phyloP scores from a whole-genome alignment of 805 yeast genomes.

The Lipomyces starkeyi region DNA sequence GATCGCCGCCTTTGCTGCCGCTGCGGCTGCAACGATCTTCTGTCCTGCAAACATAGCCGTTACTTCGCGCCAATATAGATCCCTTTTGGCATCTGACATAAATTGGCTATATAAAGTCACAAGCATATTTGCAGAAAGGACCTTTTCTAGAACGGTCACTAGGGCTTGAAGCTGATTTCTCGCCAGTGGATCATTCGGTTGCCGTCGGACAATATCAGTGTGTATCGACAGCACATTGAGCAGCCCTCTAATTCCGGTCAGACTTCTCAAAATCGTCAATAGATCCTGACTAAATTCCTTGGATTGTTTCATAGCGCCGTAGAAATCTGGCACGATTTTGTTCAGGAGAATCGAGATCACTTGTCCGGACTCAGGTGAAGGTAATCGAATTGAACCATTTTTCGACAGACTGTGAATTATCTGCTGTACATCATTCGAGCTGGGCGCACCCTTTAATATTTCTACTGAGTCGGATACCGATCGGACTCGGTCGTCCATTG shows the following conservation, averaged over 20 bases:
- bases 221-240: conserved; percentile 3
- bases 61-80: conserved; percentile 21
- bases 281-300: neutral
- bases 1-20: conserved; percentile 11
- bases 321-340: conserved; percentile 16
- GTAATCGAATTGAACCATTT: neutral
- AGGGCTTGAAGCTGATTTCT: neutral
- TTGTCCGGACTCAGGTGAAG: conserved; percentile 10
- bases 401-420: neutral
- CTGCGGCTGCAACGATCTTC: conserved; percentile 16
- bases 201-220: conserved; percentile 3
- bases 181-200: conserved; percentile 13
- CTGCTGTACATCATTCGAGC: neutral
- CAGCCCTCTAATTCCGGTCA: conserved; percentile 14
- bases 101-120: conserved; percentile 7
- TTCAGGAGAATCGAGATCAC: conserved; percentile 14
- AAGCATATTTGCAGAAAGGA: conserved; percentile 10
- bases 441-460: neutral
- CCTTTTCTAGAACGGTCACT: conserved; percentile 3
- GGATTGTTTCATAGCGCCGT: neutral
- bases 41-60: conserved; percentile 24
- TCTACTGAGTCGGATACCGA: neutral
- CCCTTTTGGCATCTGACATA: neutral
- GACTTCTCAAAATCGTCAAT: conserved; percentile 5
- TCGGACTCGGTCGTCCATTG: neutral